phyloP scores from a whole-genome alignment of 2,329 filamentous ascomycete genomes.

The Exserohilum turcica region DNA sequence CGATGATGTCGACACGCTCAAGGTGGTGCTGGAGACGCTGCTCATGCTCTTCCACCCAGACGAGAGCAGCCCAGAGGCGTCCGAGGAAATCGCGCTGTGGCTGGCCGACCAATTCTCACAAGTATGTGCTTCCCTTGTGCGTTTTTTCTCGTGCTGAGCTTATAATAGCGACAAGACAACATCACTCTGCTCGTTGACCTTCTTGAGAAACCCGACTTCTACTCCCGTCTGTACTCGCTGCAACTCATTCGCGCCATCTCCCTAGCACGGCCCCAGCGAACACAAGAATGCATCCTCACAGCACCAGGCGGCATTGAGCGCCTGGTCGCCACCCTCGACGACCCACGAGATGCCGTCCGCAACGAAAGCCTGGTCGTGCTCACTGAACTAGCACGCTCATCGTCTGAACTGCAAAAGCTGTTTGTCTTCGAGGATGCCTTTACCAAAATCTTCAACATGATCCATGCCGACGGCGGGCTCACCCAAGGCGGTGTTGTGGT shows the following conservation, averaged over 20 bases:
- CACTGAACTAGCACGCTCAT: slow-evolving; percentile 84
- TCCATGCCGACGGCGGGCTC: slow-evolving; percentile 80
- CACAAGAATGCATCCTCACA: slow-evolving; percentile 90
- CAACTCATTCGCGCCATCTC: slow-evolving; percentile 88
- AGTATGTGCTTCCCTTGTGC: slow-evolving; percentile 52
- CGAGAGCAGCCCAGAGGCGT: slow-evolving; percentile 76
- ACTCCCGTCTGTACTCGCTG: slow-evolving; percentile 86
- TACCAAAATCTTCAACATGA: slow-evolving; percentile 80
- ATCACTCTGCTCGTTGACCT: slow-evolving; percentile 89
- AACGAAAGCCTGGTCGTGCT: slow-evolving; percentile 84
- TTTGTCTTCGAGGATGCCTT: slow-evolving; percentile 96
- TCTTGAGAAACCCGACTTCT: slow-evolving; percentile 85
- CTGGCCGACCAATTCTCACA: slow-evolving; percentile 97
- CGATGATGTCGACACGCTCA: slow-evolving; percentile 95
- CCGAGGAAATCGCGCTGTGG: slow-evolving; percentile 94
- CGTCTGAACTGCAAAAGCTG: slow-evolving; percentile 88
- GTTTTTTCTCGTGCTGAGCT: slow-evolving; percentile 54
- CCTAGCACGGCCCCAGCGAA: slow-evolving; percentile 82
- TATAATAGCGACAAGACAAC: slow-evolving; percentile 83
- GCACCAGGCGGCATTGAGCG: slow-evolving; percentile 87
- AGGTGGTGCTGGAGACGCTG: slow-evolving; percentile 91
- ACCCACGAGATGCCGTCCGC: slow-evolving; percentile 81
- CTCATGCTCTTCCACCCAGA: slow-evolving; percentile 85
- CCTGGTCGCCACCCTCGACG: slow-evolving; percentile 82
- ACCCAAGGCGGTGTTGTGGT: slow-evolving; percentile 82